Conservation (phyloP, 371 early-diverging fungal species). For the Apophysomyces elegans region DNA sequence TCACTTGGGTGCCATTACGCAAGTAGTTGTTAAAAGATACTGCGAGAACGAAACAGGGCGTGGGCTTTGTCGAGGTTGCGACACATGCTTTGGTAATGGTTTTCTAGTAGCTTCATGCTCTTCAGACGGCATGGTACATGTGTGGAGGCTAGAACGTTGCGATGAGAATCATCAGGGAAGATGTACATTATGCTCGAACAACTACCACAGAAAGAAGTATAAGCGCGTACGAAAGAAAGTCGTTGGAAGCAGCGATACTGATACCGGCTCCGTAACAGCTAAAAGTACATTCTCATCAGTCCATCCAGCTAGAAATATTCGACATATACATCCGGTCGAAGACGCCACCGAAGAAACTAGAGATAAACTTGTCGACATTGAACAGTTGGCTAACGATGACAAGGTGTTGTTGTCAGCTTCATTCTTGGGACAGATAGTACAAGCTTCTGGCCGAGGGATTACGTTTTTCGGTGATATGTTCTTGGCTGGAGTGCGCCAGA, state of each 20-base stretch:
- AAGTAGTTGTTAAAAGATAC: constrained; percentile 33
- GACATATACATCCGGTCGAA: not conserved
- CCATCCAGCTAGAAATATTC: not conserved
- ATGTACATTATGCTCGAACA: constrained; percentile 27
- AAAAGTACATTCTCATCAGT: not conserved
- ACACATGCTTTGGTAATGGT: constrained; percentile 40
- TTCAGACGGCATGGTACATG: constrained; percentile 33
- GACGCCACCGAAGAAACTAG: constrained; percentile 4
- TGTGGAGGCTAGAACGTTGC: constrained; percentile 34
- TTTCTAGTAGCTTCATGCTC: constrained; percentile 39
- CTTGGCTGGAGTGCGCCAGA: constrained; percentile 38
- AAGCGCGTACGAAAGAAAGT: constrained; percentile 13
- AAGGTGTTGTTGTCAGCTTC: constrained; percentile 20
- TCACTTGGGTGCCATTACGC: constrained; percentile 31
- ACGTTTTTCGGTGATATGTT: constrained; percentile 34
- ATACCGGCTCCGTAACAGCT: constrained; percentile 11
- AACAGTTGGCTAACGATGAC: constrained; percentile 31
- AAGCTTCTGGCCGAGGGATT: constrained; percentile 31
- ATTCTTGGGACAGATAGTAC: constrained; percentile 36
- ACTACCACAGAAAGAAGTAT: constrained; percentile 37
- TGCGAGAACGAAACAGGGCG: constrained; percentile 37
- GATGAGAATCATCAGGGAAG: constrained; percentile 22
- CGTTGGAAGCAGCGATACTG: not conserved
- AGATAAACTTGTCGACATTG: constrained; percentile 32
- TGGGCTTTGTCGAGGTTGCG: constrained; percentile 30